Percentiles rank a stretch among this genome's conserved stretches.
Evolutionary conservation across 2,329 filamentous ascomycete species (phyloP).

Genomic region (Cladophialophora exuberans): DNA sequence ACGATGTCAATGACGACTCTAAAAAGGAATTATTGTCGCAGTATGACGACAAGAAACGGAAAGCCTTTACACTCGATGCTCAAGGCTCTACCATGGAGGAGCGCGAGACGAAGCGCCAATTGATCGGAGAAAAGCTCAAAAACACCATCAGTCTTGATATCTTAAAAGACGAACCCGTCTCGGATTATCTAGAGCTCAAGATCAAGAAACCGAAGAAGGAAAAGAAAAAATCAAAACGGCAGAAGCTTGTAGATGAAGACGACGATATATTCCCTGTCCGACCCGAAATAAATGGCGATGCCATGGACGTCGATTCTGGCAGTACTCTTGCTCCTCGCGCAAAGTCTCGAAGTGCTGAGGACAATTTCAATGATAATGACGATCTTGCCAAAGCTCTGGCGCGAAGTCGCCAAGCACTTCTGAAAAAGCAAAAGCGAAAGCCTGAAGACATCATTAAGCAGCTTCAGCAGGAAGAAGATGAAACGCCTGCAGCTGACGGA

Average conservation of each 20-base stretch:
- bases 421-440: slow-evolving; percentile 91
- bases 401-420: slow-evolving; percentile 75
- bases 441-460: slow-evolving; percentile 87
- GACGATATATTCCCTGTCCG: slow-evolving; percentile 55
- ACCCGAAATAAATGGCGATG: slow-evolving; percentile 45
- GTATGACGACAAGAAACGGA: slow-evolving; percentile 93
- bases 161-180: slow-evolving; percentile 66
- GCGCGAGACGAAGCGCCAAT: slow-evolving; percentile 57
- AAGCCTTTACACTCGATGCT: slow-evolving; percentile 83
- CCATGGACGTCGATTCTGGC: slow-evolving; percentile 74
- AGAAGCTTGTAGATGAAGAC: slow-evolving; percentile 67
- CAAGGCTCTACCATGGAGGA: slow-evolving; percentile 71
- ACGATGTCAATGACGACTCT: slow-evolving; percentile 79
- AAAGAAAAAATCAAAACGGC: slow-evolving; percentile 75
- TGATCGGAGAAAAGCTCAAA: slow-evolving; percentile 63
- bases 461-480: slow-evolving; percentile 65
- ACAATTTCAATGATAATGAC: slow-evolving; percentile 84
- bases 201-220: slow-evolving; percentile 90
- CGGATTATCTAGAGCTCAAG: slow-evolving; percentile 93
- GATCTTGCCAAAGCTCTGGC: slow-evolving; percentile 86
- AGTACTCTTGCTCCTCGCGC: slow-evolving; percentile 46
- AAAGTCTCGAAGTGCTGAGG: slow-evolving; percentile 68
- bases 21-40: slow-evolving; percentile 77
- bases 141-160: slow-evolving; percentile 79
- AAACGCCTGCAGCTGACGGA: slow-evolving; percentile 50